These are phyloP conservation scores for Termitomyces sp. DNA, from an alignment of 768 basidiomycete genomes.

Conservation along the genomic window DNA sequence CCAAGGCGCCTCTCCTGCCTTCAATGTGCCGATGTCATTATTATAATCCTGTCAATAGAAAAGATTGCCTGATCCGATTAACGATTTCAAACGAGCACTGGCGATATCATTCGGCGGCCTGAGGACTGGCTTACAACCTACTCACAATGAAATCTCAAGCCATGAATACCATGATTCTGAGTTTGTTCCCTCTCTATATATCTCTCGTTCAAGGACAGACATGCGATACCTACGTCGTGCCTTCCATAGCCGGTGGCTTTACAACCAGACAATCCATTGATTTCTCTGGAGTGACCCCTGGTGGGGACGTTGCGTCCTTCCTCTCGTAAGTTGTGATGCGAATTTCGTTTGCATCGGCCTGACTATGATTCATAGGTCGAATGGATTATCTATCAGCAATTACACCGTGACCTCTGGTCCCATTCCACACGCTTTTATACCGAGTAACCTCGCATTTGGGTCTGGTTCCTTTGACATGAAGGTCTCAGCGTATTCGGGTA, in stretches of 20 bases:
- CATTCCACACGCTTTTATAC: constrained; percentile 20
- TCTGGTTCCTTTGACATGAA: constrained; percentile 26
- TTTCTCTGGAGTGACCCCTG: constrained; percentile 19
- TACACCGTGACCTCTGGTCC: constrained; percentile 16
- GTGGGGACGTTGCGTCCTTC: constrained; percentile 15
- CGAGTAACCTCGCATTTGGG: constrained; percentile 24
- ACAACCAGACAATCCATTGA: constrained; percentile 19
- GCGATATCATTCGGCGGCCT: not conserved
- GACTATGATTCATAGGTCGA: constrained; percentile 7
- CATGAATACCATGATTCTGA: not conserved
- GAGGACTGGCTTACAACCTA: not conserved
- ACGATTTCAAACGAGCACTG: not conserved
- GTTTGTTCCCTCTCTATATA: not conserved
- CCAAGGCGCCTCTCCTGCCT: not conserved
- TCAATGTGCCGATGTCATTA: no score
- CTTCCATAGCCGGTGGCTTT: constrained; percentile 23
- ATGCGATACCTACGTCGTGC: constrained; percentile 21
- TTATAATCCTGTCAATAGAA: not conserved
- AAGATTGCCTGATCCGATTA: not conserved
- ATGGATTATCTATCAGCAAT: constrained; percentile 24
- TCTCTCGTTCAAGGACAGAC: constrained; percentile 9
- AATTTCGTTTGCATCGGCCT: not conserved
- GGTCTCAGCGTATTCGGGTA: constrained; percentile 25
- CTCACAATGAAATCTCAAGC: not conserved
- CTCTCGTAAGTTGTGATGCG: constrained; percentile 15